These are phyloP conservation scores for Picochlorum costavermella DNA, from an alignment of 139 green algal species.

Conservation along the genomic window DNA sequence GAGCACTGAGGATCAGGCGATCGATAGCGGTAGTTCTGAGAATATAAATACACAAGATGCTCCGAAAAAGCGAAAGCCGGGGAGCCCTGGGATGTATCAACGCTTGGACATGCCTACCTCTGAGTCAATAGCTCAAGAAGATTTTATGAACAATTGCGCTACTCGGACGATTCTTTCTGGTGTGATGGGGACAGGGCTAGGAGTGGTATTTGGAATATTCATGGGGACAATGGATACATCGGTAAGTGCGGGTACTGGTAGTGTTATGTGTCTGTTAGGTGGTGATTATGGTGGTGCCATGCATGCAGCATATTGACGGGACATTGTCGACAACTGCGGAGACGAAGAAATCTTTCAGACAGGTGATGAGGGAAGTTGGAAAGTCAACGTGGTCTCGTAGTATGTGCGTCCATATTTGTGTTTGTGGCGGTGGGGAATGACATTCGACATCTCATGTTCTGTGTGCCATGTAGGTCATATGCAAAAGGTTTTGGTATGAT, in stretches of 20 bases:
- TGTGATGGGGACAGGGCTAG: slow-evolving; percentile 63
- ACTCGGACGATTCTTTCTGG: slow-evolving; percentile 64
- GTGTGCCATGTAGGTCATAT: slow-evolving; percentile 49
- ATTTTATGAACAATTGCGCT: slow-evolving; percentile 92
- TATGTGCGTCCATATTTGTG: slow-evolving; percentile 20
- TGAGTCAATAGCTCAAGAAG: slow-evolving; percentile 57
- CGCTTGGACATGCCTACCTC: slow-evolving; percentile 47
- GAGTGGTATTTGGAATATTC: slow-evolving; percentile 79
- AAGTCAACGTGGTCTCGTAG: slow-evolving; percentile 30
- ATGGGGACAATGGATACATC: slow-evolving; percentile 64
- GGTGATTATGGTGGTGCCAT: background rate
- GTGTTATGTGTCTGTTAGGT: background rate
- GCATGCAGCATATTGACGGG: slow-evolving; percentile 21
- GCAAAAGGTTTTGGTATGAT: slow-evolving; percentile 88
- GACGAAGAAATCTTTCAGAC: slow-evolving; percentile 34
- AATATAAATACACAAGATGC: too few species aligned
- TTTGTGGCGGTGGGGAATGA: background rate
- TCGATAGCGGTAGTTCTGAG: too few species aligned
- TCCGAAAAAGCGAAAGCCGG: background rate
- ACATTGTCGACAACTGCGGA: slow-evolving; percentile 11
- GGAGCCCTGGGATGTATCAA: slow-evolving; percentile 21
- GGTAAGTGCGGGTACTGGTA: slow-evolving; percentile 3
- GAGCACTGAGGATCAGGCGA: too few species aligned
- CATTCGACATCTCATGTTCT: background rate
- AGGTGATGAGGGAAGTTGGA: slow-evolving; percentile 34